These are phyloP conservation scores for Naganishia vaughanmartiniae DNA, from an alignment of 768 basidiomycete genomes.

Conservation along the genomic window DNA sequence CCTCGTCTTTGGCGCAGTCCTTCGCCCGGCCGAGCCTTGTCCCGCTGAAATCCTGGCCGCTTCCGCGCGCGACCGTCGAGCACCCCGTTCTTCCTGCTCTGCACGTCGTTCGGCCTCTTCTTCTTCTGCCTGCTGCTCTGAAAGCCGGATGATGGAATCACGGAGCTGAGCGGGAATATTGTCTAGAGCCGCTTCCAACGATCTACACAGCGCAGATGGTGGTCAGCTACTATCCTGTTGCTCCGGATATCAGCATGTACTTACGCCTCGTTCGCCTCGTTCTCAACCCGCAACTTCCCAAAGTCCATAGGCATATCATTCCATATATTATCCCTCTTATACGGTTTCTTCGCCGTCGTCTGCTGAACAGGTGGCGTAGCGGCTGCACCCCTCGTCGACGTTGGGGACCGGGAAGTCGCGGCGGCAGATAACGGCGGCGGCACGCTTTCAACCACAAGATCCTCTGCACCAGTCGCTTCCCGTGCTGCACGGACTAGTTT, in stretches of 20 bases:
- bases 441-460: neutral
- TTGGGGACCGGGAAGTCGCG: neutral
- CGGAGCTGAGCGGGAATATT: constrained; percentile 70
- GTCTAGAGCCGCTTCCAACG: constrained; percentile 22
- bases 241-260: neutral
- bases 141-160: constrained; percentile 72
- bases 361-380: neutral
- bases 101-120: constrained; percentile 53
- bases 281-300: constrained; percentile 60
- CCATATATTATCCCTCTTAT: constrained; percentile 62
- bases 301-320: constrained; percentile 71
- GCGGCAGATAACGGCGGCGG: neutral
- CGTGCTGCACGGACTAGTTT: constrained; percentile 57
- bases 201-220: neutral
- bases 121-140: constrained; percentile 69
- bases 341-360: neutral
- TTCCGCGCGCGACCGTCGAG: constrained; percentile 35
- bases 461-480: neutral
- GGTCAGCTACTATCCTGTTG: neutral
- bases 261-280: constrained; percentile 58
- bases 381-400: neutral
- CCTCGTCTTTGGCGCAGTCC: constrained; percentile 15
- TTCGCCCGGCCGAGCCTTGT: neutral
- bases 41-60: constrained; percentile 33
- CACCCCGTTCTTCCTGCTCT: constrained; percentile 42